Conservation (phyloP, 2,329 filamentous ascomycete genomes). For the Cyphellophora europaea region DNA sequence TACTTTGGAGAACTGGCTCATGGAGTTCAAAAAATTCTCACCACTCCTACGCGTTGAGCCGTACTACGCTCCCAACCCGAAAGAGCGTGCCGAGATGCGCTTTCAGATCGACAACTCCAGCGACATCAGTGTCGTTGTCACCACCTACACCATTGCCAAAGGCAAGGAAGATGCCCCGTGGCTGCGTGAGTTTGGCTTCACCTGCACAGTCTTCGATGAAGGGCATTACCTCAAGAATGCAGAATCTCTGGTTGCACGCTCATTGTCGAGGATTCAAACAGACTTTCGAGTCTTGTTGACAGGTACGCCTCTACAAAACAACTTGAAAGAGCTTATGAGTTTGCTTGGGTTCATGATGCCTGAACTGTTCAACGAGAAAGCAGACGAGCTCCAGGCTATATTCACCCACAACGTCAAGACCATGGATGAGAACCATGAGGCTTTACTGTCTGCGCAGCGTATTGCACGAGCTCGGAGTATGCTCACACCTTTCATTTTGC, state of each 20-base stretch:
- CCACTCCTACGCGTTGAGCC: conserved; percentile 62
- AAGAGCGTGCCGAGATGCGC: conserved; percentile 57
- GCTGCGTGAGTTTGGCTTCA: conserved; percentile 50
- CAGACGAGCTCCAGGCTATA: conserved; percentile 71
- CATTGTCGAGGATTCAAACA: conserved; percentile 66
- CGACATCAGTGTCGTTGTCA: conserved; percentile 61
- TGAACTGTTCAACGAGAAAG: conserved; percentile 64
- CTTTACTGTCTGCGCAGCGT: conserved; percentile 76
- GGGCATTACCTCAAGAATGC: conserved; percentile 89
- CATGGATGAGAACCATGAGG: conserved; percentile 61
- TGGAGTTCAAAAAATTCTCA: conserved; percentile 82
- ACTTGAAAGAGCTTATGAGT: conserved; percentile 81
- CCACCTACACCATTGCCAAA: conserved; percentile 61
- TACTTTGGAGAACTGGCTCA: conserved; percentile 90
- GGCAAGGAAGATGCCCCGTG: conserved; percentile 54
- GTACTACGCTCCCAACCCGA: conserved; percentile 60
- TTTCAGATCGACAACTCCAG: conserved; percentile 55
- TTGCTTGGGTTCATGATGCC: conserved; percentile 93
- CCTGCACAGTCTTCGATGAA: conserved; percentile 73
- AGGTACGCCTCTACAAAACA: conserved; percentile 93
- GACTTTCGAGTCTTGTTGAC: conserved; percentile 80
- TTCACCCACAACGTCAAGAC: conserved; percentile 90
- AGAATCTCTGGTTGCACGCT: conserved; percentile 69
- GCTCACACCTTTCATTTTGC: conserved; percentile 88
- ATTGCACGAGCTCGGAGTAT: conserved; percentile 83